Evolutionary conservation across 2,329 filamentous ascomycete genomes (phyloP), one percentile per base, ranked within the genome.

Genomic region (Teratosphaeria viscida): DNA sequence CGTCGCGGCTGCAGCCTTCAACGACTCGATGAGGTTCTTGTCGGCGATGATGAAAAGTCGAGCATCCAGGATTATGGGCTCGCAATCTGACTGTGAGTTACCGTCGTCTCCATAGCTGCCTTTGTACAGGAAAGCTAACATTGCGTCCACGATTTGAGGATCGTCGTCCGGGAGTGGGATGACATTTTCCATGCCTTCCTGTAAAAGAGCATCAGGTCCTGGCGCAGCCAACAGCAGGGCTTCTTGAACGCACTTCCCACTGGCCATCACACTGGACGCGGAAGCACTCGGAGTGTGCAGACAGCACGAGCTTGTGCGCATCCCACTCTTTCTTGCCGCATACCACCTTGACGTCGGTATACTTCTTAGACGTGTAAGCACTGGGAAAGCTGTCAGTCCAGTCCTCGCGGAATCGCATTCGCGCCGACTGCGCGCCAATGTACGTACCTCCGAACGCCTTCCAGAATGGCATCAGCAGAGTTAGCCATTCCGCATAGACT

Each of bases 11-110:
- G 74, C 49, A 0, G 70, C 63, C 59, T 65, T 66, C 1, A 75
- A 68, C 0, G 69, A 60, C 2, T 66, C 61, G 2, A 73, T 68
- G 11, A 70, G 61, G 59, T 67, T 73, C 57, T 71, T 71, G 57
- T 72, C 67, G 5, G 72, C 73, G 60, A 73, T 70, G 58, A 67
- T 56, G 65, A 72, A 76, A 5, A 16, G 43, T 16, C 54, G 53
- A 4, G 71, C 49, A 53, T 63, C 61, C 55, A 64, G 54, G 23
- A 59, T 23, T 26, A 60, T 59, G 57, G 63, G 61, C 61, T 58
- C 62, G 56, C 61, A 59, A 57, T 60, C 60, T 58, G 63, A 63
- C 57, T 60, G 64, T 55, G 62, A 55, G 26, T 27, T 59, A 37
- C 23, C 57, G 52, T 54, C n/a, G 39, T 58, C 56, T 56, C 60